Conservation (phyloP, 331 rosid species). For the Acacia concinna region DNA sequence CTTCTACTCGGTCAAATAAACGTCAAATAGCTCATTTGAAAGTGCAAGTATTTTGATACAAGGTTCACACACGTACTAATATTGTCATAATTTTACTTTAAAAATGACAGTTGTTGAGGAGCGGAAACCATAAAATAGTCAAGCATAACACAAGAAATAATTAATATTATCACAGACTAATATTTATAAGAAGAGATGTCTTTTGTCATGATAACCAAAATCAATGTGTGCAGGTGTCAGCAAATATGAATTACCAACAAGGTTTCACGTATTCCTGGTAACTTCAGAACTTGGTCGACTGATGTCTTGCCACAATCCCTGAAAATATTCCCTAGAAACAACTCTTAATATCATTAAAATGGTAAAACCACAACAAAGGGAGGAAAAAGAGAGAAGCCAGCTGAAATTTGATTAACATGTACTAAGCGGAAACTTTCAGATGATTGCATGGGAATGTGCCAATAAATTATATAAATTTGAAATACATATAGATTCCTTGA, state of each 20-base stretch:
- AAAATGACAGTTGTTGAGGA: neutral
- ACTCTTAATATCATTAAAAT: slow-evolving; percentile 27
- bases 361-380: slow-evolving; percentile 6
- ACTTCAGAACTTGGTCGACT: slow-evolving; percentile 59
- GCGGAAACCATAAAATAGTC: slow-evolving; percentile 24
- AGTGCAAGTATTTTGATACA: too few relatives aligned
- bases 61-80: slow-evolving; percentile 21
- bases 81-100: slow-evolving; percentile 24
- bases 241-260: slow-evolving; percentile 55
- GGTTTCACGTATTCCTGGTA: slow-evolving; percentile 56
- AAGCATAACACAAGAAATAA: slow-evolving; percentile 27
- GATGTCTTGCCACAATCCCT: slow-evolving; percentile 55
- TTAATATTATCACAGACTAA: slow-evolving; percentile 27
- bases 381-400: neutral
- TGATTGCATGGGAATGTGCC: slow-evolving; percentile 25
- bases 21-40: slow-evolving; percentile 14
- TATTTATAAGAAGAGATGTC: slow-evolving; percentile 41
- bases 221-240: slow-evolving; percentile 66
- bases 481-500: slow-evolving; percentile 9
- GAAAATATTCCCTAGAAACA: slow-evolving; percentile 33
- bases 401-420: slow-evolving; percentile 33
- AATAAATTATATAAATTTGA: slow-evolving; percentile 29
- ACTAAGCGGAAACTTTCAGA: slow-evolving; percentile 11
- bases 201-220: slow-evolving; percentile 53
- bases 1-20: slow-evolving; percentile 23